Base-by-base conservation (phyloP, 495 filamentous ascomycete genomes). In the Aspergillus baeticus region DNA sequence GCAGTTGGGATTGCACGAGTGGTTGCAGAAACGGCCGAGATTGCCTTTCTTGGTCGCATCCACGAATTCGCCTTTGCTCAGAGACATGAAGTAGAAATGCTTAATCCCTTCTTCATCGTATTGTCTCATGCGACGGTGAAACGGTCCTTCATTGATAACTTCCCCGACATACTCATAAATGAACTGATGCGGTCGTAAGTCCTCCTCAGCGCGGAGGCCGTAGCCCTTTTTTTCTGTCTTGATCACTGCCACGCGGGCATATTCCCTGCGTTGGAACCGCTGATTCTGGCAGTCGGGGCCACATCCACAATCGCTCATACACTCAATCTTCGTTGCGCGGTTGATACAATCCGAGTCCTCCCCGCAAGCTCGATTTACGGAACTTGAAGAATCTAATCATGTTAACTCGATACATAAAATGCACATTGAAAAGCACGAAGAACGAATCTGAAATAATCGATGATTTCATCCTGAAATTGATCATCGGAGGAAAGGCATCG, bases 31-130 rank as follows among this genome's bases (percentile, higher is more conserved):
- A 18, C 94, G 85, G 35, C 92, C 94, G 13, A 99, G 82, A 65
- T 97, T 96, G 35, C 94, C 94, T 67, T 89, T 95, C 66, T 95
- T 97, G 26, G 94, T 99, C 10, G 94, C 94, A 72, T 99, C 94
- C 54, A 99, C 90, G 62, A 98, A 99, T 74, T 98, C 93, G 61
- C 85, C 89, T 71, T 95, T 95, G 67, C 84, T 93, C 53, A 99
- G 86, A 35, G 95, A 98, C 94, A 99, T 99, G 74, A 99, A 99
- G 71, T 99, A 99, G 68, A 99, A 99, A 72, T 99, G 94, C 67
- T 91, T 94, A 78, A 99, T 97, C 31, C 92, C 92, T 66, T 96
- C 91, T 52, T 92, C 84, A 64, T 94, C 90, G 69, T 99, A 99
- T 58, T 92, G 87, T 15, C 87, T 75, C 84, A 91, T 96, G 51